Evolutionary conservation across 2,329 filamentous ascomycete species (phyloP), one percentile per base, ranked within the genome.

Genomic region (Penicillium sp.): DNA sequence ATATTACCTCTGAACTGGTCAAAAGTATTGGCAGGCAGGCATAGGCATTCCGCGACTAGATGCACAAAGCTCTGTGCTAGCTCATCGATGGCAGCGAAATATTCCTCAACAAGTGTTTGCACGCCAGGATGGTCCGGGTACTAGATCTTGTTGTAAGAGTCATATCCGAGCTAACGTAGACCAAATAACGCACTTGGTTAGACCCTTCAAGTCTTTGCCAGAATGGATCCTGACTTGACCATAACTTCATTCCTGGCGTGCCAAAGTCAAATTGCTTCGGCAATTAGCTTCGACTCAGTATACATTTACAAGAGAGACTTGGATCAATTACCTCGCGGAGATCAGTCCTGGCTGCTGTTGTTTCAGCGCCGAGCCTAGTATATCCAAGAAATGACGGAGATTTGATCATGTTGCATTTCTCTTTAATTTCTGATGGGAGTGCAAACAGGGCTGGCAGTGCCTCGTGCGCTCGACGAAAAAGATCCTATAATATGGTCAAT

Each of bases 41-140:
- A 77, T n/a, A 84, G 72, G 12, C 74, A 75, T 63, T 83, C 80
- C n/a, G 81, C 80, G 18, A 83, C 81, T 7, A 79, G 70, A 9
- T 74, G 76, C n/a, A 81, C 80, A 67, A 83, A 83, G 43, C 74
- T 67, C 18, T 73, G 76, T 45, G 77, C 77, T 36, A 83, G 70
- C 13, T 66, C 59, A 6, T 75, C 72, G 69, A 81, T 81, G 49
- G 70, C 70, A 0, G 57, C 52, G 64, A 83, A 80, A 62, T 83
- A 83, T n/a, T 79, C 72, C 53, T 82, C 78, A 1, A 70, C 61
- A 0, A 70, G 49, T 2, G 55, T 45, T 49, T 65, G 52, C 1
- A 59, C 57, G 0, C 64, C 66, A 15, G 61, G 54, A 15, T 56
- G 34, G 2, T 64, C 56, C 1, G 66, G 67, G 23, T 68, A 70